These are phyloP conservation scores for Teratosphaeria zuluensis DNA, from an alignment of 2,329 filamentous ascomycete species.

Conservation along the genomic window DNA sequence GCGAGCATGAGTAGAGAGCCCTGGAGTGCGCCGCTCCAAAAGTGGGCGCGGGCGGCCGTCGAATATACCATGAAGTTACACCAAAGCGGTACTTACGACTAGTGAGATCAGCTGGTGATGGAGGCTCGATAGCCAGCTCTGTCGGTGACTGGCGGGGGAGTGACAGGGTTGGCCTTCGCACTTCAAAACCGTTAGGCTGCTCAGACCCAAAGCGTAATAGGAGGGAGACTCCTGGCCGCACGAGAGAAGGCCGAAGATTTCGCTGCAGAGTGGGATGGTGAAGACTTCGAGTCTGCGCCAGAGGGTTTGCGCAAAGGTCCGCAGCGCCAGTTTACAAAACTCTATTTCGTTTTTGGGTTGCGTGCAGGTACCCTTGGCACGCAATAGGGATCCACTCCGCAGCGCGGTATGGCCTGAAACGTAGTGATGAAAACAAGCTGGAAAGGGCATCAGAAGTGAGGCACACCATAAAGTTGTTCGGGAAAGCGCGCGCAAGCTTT, in stretches of 20 bases:
- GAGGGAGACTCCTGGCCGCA: neutral
- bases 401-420: neutral
- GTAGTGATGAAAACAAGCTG: neutral
- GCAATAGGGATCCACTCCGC: neutral
- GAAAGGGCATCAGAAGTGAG: neutral
- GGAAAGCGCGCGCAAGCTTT: neutral
- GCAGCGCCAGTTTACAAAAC: neutral
- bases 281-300: neutral
- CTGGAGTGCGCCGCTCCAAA: neutral
- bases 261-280: neutral
- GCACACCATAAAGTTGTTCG: neutral
- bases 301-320: neutral
- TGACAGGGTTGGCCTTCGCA: neutral
- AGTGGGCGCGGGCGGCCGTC: neutral
- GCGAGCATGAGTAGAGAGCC: neutral
- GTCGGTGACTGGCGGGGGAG: neutral
- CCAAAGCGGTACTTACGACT: constrained; percentile 6
- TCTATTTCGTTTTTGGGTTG: neutral
- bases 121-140: neutral
- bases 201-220: constrained; percentile 1
- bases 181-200: neutral
- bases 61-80: constrained; percentile 5
- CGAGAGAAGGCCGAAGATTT: constrained; percentile 3
- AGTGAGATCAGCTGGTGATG: constrained; percentile 2
- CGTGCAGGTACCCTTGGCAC: neutral